Base-by-base conservation (phyloP, 176 grass and related monocot species). In the Oryza coarctata region DNA sequence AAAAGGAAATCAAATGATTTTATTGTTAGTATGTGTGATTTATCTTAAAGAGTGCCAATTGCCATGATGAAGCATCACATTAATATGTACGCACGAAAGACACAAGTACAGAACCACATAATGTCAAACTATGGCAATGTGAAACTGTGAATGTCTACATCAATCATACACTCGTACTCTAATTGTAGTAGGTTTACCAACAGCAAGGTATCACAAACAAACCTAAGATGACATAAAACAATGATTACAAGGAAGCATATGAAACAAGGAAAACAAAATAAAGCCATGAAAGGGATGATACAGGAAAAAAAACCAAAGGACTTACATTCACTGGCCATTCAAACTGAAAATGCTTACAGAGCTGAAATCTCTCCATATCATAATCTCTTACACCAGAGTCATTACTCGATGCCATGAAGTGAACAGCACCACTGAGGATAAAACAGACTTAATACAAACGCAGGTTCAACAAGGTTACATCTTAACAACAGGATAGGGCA, bases 291-390 rank as follows among this genome's bases (percentile, higher is more conserved):
- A 34, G 33, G 33, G 33, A 34, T 34, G 33, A 34, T 34, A 34
- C 33, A 34, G 33, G 33, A 34, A 34, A 34, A 34, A 34, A 34
- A 34, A 2, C 11, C 45, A 76, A 60, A 58, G 3, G 72, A 74
- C 91, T 87, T 88, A 93, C 94, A 83, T 97, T 97, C 50, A 97
- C 88, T 20, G 94, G 89, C 94, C 94, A 97, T 23, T 86, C 83
- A 70, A 93, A 97, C 32, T 71, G 84, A 76, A 93, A 91, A 83
- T 97, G 87, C 38, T 93, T 97, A 73, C 65, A 87, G 25, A 97
- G 89, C 35, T 87, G 86, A 86, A 93, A 97, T 25, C 89, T 93
- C 74, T 91, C 88, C 87, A 93, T 92, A 63, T 97, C 91, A 78
- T 92, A 97, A 61, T 90, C 85, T 78, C 94, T 89, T 41, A 97